Evolutionary conservation across 1,284 basidiomycete species (phyloP).

Genomic region (Tylopilus orsonianus): DNA sequence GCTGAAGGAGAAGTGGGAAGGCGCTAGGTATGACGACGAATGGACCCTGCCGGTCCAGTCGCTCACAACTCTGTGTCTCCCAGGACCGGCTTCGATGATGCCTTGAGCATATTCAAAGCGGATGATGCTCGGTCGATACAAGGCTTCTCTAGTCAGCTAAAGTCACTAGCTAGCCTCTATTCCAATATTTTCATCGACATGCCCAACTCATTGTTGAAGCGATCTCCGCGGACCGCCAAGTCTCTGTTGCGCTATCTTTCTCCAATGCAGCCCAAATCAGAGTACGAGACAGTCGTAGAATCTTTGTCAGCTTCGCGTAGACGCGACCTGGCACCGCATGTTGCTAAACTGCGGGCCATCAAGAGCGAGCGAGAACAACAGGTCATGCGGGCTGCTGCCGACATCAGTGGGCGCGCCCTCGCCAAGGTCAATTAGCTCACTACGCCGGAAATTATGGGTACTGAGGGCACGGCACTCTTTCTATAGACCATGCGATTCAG

Average conservation of each 20-base stretch:
- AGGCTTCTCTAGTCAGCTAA: conserved; percentile 52
- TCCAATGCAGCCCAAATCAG: conserved; percentile 38
- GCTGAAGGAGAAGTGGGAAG: conserved; percentile 90
- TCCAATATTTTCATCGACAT: conserved; percentile 44
- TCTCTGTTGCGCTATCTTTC: conserved; percentile 52
- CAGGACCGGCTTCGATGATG: conserved; percentile 63
- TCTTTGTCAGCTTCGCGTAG: conserved; percentile 48
- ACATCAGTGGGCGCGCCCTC: conserved; percentile 75
- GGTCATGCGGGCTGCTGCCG: conserved; percentile 73
- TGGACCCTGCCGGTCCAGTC: not conserved
- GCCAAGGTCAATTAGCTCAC: conserved; percentile 55
- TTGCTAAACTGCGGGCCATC: conserved; percentile 62
- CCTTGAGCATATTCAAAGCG: conserved; percentile 66
- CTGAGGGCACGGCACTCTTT: conserved; percentile 1
- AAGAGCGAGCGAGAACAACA: conserved; percentile 72
- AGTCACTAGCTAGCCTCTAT: conserved; percentile 39
- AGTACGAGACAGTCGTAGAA: conserved; percentile 55
- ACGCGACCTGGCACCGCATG: conserved; percentile 54
- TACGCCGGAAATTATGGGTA: not conserved
- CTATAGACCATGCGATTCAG: conserved; percentile 81
- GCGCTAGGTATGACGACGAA: conserved; percentile 55
- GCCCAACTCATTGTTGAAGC: conserved; percentile 28
- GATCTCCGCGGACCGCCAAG: conserved; percentile 40
- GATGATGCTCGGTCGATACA: conserved; percentile 68
- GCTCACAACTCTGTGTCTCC: conserved; percentile 4